phyloP scores from a whole-genome alignment of 2,329 filamentous ascomycete genomes.

The Trichophaea hybrida region DNA sequence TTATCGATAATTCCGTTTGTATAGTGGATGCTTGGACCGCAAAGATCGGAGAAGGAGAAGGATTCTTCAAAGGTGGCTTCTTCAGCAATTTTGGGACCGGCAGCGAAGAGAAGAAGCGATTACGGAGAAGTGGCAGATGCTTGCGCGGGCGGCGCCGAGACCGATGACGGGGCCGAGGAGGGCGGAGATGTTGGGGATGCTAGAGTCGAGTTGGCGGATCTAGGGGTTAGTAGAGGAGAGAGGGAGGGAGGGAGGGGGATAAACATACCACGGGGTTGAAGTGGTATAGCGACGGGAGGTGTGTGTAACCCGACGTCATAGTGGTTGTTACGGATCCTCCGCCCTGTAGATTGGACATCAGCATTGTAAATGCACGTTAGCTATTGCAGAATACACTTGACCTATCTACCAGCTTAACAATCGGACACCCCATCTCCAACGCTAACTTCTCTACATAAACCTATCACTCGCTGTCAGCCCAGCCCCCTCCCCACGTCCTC shows the following conservation, averaged over 20 bases:
- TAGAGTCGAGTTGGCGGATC: conserved; percentile 45
- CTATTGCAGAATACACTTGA: conserved; percentile 29
- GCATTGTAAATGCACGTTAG: not conserved
- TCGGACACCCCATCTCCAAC: conserved; percentile 42
- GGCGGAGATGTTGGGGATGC: conserved; percentile 50
- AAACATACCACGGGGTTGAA: conserved; percentile 30
- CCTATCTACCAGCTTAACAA: conserved; percentile 51
- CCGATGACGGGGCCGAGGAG: conserved; percentile 50
- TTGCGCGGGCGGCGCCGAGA: conserved; percentile 46
- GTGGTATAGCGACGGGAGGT: conserved; percentile 44
- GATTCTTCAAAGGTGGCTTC: conserved; percentile 51
- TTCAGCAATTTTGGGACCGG: conserved; percentile 48
- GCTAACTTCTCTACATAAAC: conserved; percentile 49
- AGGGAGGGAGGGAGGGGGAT: no score
- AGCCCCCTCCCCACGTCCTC: not conserved
- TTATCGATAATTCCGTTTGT: conserved; percentile 55
- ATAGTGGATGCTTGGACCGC: conserved; percentile 47
- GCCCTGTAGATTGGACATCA: conserved; percentile 40
- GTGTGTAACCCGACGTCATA: conserved; percentile 41
- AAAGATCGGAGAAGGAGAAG: conserved; percentile 43
- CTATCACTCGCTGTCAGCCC: not conserved
- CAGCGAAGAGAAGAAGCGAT: conserved; percentile 51
- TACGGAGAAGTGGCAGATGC: conserved; percentile 49
- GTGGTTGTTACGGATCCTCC: conserved; percentile 50
- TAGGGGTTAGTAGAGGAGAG: no score